Percentiles rank a stretch among this genome's conserved stretches.
phyloP scores from a whole-genome alignment of 345 rosid species.

The Citrus australasica region DNA sequence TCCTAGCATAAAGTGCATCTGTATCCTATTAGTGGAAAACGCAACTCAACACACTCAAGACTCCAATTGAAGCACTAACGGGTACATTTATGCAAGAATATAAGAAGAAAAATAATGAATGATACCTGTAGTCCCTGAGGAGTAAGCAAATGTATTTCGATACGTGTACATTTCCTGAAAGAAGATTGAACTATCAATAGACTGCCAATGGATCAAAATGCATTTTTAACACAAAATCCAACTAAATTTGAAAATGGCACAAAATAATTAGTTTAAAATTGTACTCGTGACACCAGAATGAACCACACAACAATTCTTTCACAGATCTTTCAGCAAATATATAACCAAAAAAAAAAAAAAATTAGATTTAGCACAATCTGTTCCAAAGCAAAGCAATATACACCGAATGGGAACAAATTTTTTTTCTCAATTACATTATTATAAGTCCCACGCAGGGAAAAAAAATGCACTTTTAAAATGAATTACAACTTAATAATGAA shows the following conservation, averaged over 20 bases:
- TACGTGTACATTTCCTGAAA: constrained; percentile 88
- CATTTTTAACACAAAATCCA: background rate
- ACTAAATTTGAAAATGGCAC: no score
- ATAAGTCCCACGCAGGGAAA: background rate
- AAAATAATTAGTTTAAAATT: background rate
- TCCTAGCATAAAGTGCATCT: background rate
- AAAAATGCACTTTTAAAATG: background rate
- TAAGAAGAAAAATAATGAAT: background rate
- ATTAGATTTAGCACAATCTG: background rate
- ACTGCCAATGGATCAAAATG: background rate
- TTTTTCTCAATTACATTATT: background rate
- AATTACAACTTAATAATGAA: background rate
- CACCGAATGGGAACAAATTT: background rate
- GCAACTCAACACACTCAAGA: background rate
- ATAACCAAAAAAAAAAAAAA: constrained; percentile 15
- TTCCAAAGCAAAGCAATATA: no score
- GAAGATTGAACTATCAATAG: background rate
- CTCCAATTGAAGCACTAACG: background rate
- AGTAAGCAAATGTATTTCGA: constrained; percentile 80
- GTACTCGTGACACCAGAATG: background rate
- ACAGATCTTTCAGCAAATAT: background rate
- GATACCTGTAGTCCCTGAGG: constrained; percentile 84
- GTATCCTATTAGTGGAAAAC: background rate
- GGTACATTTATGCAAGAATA: background rate
- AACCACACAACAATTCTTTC: background rate